These are phyloP conservation scores for Bipolaris sorokiniana DNA, from an alignment of 2,329 filamentous ascomycete species.

Conservation along the genomic window DNA sequence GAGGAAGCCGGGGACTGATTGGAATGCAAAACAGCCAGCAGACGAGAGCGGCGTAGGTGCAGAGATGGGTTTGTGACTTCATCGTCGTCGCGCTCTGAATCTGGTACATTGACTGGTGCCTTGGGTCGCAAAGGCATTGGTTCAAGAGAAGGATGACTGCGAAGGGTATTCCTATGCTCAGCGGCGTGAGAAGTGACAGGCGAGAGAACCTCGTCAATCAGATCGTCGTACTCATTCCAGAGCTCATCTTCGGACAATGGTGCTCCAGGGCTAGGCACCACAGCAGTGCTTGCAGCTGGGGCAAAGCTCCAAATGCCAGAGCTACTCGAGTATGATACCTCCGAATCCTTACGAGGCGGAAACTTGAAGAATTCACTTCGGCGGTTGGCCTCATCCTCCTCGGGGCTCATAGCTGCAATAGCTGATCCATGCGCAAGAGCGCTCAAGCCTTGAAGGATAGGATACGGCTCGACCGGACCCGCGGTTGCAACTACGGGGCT, in stretches of 20 bases:
- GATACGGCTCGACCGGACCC: slow-evolving; percentile 43
- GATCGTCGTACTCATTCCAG: slow-evolving; percentile 92
- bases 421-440: slow-evolving; percentile 48
- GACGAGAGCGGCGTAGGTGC: slow-evolving; percentile 57
- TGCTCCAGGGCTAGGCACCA: slow-evolving; percentile 67
- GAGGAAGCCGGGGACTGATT: slow-evolving; percentile 59
- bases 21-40: slow-evolving; percentile 58
- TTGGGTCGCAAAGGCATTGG: slow-evolving; percentile 39
- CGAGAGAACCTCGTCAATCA: slow-evolving; percentile 73
- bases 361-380: slow-evolving; percentile 74
- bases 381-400: slow-evolving; percentile 39
- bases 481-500: slow-evolving; percentile 35
- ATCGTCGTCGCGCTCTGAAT: slow-evolving; percentile 41
- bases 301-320: slow-evolving; percentile 66
- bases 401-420: slow-evolving; percentile 43
- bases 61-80: slow-evolving; percentile 44
- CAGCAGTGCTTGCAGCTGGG: slow-evolving; percentile 64
- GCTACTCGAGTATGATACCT: slow-evolving; percentile 68
- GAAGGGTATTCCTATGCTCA: slow-evolving; percentile 17
- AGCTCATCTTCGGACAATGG: slow-evolving; percentile 81
- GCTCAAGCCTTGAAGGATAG: slow-evolving; percentile 43
- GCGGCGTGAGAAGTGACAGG: slow-evolving; percentile 37
- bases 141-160: slow-evolving; percentile 38
- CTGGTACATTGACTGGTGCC: slow-evolving; percentile 24
- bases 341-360: slow-evolving; percentile 73